A percentile compares a stretch with the other conserved stretches of the same genome.
phyloP scores from a whole-genome alignment of 2,329 filamentous ascomycete species.

The Aureobasidium namibiae region DNA sequence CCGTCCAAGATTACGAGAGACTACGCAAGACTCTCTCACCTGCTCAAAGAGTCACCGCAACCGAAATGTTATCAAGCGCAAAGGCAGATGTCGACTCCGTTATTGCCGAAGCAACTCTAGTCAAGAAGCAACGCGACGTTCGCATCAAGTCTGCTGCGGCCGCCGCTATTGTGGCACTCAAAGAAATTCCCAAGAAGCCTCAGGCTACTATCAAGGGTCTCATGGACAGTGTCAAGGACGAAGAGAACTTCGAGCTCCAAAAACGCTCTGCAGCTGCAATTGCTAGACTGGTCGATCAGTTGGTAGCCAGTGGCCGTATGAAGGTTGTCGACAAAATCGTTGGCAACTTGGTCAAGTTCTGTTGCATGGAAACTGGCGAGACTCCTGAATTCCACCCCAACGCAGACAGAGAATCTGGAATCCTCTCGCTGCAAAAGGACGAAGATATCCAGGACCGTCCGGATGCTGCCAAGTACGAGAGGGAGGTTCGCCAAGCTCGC shows the following conservation, averaged over 20 bases:
- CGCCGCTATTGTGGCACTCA: constrained; percentile 80
- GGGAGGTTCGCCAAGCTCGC: constrained; percentile 78
- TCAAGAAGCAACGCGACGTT: constrained; percentile 76
- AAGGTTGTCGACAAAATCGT: constrained; percentile 94
- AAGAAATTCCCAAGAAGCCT: constrained; percentile 83
- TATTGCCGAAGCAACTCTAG: constrained; percentile 68
- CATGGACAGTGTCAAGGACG: constrained; percentile 96
- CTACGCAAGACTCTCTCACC: constrained; percentile 84
- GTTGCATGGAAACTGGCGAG: constrained; percentile 93
- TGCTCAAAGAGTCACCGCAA: constrained; percentile 76
- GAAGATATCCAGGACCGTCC: constrained; percentile 90
- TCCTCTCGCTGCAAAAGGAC: constrained; percentile 92
- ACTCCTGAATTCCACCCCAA: constrained; percentile 91
- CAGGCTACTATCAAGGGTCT: constrained; percentile 88
- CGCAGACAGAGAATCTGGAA: constrained; percentile 65
- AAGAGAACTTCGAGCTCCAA: constrained; percentile 85
- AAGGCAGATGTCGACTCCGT: constrained; percentile 60
- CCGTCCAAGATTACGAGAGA: constrained; percentile 76
- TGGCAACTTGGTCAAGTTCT: constrained; percentile 92
- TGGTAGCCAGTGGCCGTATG: constrained; percentile 69
- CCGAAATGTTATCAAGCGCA: constrained; percentile 70
- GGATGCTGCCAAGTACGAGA: constrained; percentile 82
- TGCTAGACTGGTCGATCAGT: constrained; percentile 74
- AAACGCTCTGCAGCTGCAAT: constrained; percentile 78
- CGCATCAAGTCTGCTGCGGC: constrained; percentile 81